These are phyloP conservation scores for Grosmannia serpens DNA, from an alignment of 2,329 filamentous ascomycete species.

Conservation along the genomic window DNA sequence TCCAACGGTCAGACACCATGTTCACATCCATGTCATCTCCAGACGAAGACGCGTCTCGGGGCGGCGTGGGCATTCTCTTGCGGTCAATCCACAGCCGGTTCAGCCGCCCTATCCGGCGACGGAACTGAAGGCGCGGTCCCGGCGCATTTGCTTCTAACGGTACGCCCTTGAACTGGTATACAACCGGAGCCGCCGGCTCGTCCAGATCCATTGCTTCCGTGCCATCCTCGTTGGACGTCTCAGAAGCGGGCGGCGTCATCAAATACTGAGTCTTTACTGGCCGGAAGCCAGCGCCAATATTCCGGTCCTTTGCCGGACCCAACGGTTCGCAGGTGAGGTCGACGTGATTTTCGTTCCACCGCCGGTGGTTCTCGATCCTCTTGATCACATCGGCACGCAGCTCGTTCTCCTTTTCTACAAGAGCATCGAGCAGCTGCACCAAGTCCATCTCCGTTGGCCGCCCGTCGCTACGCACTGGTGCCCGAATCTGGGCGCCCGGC, in stretches of 20 bases:
- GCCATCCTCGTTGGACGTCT: constrained; percentile 34
- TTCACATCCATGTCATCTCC: constrained; percentile 12
- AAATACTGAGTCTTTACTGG: constrained; percentile 61
- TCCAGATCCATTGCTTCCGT: constrained; percentile 40
- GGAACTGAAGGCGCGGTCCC: constrained; percentile 50
- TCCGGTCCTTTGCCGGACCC: constrained; percentile 60
- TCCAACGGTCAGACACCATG: constrained; percentile 58
- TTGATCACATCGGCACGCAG: constrained; percentile 73
- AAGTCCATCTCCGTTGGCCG: constrained; percentile 69
- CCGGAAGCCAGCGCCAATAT: constrained; percentile 52
- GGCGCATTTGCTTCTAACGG: constrained; percentile 16
- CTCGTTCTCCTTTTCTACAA: constrained; percentile 70
- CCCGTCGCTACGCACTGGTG: constrained; percentile 58
- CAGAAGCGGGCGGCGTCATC: constrained; percentile 51
- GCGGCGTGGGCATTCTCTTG: constrained; percentile 49
- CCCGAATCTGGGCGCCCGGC: constrained; percentile 53
- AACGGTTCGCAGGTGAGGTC: constrained; percentile 81
- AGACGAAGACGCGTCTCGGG: constrained; percentile 21
- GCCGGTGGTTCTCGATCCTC: constrained; percentile 76
- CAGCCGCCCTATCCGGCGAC: constrained; percentile 72
- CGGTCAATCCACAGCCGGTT: constrained; percentile 84
- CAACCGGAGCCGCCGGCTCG: constrained; percentile 24
- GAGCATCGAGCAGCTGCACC: constrained; percentile 61
- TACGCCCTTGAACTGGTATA: constrained; percentile 36
- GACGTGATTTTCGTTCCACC: constrained; percentile 84